A percentile compares a stretch with the other conserved stretches of the same genome.
Conservation (phyloP, 306 rosid genomes). For the Cajanus cajan region DNA sequence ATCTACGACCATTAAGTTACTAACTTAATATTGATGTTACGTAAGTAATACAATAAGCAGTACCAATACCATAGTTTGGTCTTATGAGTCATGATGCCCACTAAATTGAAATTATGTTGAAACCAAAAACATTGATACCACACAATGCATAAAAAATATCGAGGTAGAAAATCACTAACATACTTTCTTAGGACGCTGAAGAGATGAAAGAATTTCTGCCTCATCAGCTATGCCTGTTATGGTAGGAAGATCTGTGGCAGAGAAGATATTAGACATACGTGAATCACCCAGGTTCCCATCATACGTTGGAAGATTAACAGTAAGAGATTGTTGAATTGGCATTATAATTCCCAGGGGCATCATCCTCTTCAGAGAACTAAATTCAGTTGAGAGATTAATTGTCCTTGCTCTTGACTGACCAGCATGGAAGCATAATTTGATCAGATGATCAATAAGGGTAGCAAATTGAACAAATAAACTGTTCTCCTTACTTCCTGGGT, state of each 20-base stretch:
- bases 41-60: constrained; percentile 1
- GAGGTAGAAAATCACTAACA: constrained; percentile 29
- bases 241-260: constrained; percentile 84
- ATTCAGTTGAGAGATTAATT: constrained; percentile 80
- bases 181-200: constrained; percentile 95
- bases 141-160: constrained; percentile 17
- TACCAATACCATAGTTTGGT: not conserved
- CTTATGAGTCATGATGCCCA: constrained; percentile 13
- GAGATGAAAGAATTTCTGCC: constrained; percentile 98
- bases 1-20: not conserved
- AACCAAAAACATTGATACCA: constrained; percentile 9
- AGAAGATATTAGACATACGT: constrained; percentile 63
- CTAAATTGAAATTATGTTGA: constrained; percentile 12
- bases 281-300: constrained; percentile 68
- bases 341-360: constrained; percentile 96
- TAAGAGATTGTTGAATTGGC: constrained; percentile 90
- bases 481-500: constrained; percentile 65
- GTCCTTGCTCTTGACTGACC: constrained; percentile 81
- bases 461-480: constrained; percentile 88
- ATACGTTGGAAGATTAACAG: constrained; percentile 77
- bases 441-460: constrained; percentile 80
- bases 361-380: constrained; percentile 94
- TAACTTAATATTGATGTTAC: constrained; percentile 10
- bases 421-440: constrained; percentile 87
- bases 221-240: constrained; percentile 87